These are phyloP conservation scores for Paecilomyces fulvus DNA, from an alignment of 2,329 filamentous ascomycete species.

Conservation along the genomic window DNA sequence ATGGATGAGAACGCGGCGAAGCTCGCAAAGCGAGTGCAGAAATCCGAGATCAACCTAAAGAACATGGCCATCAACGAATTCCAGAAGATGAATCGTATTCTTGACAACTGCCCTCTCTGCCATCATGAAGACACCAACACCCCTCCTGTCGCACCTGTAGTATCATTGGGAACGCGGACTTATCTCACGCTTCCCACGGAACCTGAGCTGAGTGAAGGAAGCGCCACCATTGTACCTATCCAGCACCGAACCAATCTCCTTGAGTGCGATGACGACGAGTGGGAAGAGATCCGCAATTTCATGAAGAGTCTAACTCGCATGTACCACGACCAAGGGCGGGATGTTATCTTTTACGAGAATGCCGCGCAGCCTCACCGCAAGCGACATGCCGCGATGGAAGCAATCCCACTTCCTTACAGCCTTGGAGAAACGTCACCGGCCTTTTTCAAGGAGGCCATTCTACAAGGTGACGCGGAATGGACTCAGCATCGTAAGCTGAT, in stretches of 20 bases:
- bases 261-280: constrained; percentile 98
- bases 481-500: constrained; percentile 91
- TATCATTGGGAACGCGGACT: constrained; percentile 76
- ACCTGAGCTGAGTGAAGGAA: constrained; percentile 74
- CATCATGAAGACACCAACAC: constrained; percentile 76
- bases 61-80: constrained; percentile 82
- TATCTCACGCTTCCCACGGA: constrained; percentile 85
- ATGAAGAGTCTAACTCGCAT: constrained; percentile 93
- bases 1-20: constrained; percentile 94
- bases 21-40: constrained; percentile 77
- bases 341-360: constrained; percentile 97
- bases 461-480: constrained; percentile 86
- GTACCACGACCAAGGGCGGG: constrained; percentile 87
- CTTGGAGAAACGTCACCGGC: constrained; percentile 87
- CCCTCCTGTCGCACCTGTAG: constrained; percentile 72
- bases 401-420: constrained; percentile 78
- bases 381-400: constrained; percentile 76
- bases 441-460: constrained; percentile 91
- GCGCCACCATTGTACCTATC: constrained; percentile 81
- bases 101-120: constrained; percentile 84
- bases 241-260: constrained; percentile 81
- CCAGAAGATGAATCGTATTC: constrained; percentile 75
- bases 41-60: constrained; percentile 78
- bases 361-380: constrained; percentile 71
- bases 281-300: constrained; percentile 98